A percentile compares a stretch with the other conserved stretches of the same genome.
Conservation (phyloP, 2,329 filamentous ascomycete species). For the Fusarium tricinctum region DNA sequence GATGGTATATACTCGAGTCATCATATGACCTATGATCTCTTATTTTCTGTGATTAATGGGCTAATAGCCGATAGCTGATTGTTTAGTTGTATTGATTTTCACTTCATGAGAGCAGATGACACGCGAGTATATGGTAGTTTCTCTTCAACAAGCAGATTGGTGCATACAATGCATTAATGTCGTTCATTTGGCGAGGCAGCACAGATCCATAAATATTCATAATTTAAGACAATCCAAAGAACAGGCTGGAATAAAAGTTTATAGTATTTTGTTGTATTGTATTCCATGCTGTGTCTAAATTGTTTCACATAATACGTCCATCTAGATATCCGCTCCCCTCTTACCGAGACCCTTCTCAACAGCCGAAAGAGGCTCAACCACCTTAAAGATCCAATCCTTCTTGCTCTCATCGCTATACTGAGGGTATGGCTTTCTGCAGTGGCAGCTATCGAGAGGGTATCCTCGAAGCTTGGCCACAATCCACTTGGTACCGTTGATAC, state of each 20-base stretch:
- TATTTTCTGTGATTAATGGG: background rate
- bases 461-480: conserved; percentile 67
- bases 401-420: conserved; percentile 57
- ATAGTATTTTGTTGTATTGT: background rate
- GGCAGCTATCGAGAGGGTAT: conserved; percentile 65
- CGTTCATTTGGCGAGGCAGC: too few species aligned
- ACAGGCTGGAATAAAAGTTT: too few species aligned
- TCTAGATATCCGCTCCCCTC: conserved; percentile 31
- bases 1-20: conserved; percentile 2
- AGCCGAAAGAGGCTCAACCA: conserved; percentile 45
- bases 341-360: conserved; percentile 45
- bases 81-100: too few species aligned
- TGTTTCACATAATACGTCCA: background rate
- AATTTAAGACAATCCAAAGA: too few species aligned
- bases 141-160: too few species aligned
- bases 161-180: too few species aligned
- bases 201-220: too few species aligned
- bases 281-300: background rate
- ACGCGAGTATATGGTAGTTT: too few species aligned
- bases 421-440: conserved; percentile 69
- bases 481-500: conserved; percentile 73
- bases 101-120: too few species aligned
- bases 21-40: conserved; percentile 8
- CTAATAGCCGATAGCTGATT: too few species aligned
- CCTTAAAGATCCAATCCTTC: conserved; percentile 53